Percentiles rank a stretch among this genome's conserved stretches.
phyloP scores from a whole-genome alignment of 2,329 filamentous ascomycete species.

The Aspergillus sp. region DNA sequence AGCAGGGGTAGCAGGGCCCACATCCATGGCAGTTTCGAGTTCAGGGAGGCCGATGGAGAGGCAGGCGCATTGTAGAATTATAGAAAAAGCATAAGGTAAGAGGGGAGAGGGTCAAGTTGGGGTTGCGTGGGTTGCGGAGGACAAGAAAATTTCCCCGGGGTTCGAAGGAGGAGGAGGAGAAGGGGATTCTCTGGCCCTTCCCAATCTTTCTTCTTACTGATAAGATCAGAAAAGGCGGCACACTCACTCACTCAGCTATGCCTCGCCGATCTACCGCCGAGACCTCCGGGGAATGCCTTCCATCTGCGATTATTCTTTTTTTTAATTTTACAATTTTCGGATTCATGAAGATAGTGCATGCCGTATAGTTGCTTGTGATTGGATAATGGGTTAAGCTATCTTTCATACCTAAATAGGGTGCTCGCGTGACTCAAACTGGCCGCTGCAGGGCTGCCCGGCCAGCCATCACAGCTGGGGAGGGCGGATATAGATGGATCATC shows the following conservation, averaged over 20 bases:
- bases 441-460: too few relatives aligned
- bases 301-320: too few relatives aligned
- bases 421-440: background rate
- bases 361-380: too few relatives aligned
- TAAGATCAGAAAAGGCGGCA: slow-evolving; percentile 1
- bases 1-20: slow-evolving; percentile 27
- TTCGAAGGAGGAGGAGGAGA: background rate
- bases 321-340: too few relatives aligned
- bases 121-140: background rate
- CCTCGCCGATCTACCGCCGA: background rate
- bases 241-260: background rate
- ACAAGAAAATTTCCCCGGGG: slow-evolving; percentile 5
- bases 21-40: slow-evolving; percentile 32
- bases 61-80: slow-evolving; percentile 29
- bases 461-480: background rate
- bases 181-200: background rate
- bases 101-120: background rate
- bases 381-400: background rate
- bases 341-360: background rate
- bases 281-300: background rate
- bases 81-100: background rate
- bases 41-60: slow-evolving; percentile 28
- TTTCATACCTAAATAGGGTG: background rate
- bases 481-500: background rate
- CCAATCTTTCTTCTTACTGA: background rate